Percentiles rank a stretch among this genome's conserved stretches.
phyloP scores from a whole-genome alignment of 1,284 basidiomycete species.

The Cryptococcus sp. region DNA sequence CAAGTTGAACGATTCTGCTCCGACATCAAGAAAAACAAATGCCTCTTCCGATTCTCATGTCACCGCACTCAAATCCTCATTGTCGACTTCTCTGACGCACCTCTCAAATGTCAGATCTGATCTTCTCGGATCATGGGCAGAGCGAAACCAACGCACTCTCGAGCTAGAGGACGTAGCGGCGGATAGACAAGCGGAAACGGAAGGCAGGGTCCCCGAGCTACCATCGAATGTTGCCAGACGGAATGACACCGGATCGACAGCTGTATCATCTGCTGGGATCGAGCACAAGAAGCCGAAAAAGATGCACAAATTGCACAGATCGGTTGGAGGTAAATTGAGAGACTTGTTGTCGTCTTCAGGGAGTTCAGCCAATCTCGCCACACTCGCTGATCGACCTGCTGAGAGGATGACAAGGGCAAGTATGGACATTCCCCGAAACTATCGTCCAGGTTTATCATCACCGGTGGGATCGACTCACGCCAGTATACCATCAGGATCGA shows the following conservation, averaged over 20 bases:
- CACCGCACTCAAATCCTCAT: constrained; percentile 19
- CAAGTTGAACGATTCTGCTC: not conserved
- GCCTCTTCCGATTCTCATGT: not conserved
- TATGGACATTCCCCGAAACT: constrained; percentile 1
- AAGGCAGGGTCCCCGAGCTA: constrained; percentile 3
- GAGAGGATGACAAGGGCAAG: constrained; percentile 9
- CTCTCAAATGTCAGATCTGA: constrained; percentile 26
- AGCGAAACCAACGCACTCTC: constrained; percentile 28
- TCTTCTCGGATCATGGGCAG: constrained; percentile 34
- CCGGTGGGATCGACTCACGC: not conserved
- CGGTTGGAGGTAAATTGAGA: constrained; percentile 34
- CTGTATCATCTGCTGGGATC: constrained; percentile 14
- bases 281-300: constrained; percentile 25
- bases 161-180: constrained; percentile 26
- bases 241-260: constrained; percentile 2
- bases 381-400: constrained; percentile 3
- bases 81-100: constrained; percentile 29
- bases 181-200: constrained; percentile 10
- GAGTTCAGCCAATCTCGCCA: constrained; percentile 14
- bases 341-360: constrained; percentile 32
- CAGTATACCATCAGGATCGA: not conserved
- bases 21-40: not conserved
- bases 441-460: too few relatives aligned
- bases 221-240: not conserved
- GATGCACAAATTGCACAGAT: constrained; percentile 35